Base-by-base conservation (phyloP, 768 basidiomycete species). In the Lactarius hatsudake region DNA sequence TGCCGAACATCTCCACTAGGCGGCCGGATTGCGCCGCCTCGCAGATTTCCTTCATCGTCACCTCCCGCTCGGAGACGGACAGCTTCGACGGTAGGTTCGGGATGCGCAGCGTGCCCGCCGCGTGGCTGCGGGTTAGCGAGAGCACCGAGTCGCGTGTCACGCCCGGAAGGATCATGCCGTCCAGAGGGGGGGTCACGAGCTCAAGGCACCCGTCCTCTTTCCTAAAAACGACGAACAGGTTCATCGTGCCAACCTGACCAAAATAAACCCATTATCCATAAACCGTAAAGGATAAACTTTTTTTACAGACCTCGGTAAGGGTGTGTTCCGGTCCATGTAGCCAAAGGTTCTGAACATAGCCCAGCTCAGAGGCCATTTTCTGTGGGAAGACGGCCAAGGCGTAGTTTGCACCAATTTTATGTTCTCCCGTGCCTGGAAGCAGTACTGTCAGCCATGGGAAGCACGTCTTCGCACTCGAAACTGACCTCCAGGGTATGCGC, bases 291-390 rank as follows among this genome's bases (percentile, higher is more conserved):
- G n/a, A n/a, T n/a, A n/a, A n/a, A n/a, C n/a, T n/a, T n/a, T 40
- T 40, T 40, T 40, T 12, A 77, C n/a, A 20, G 81, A 78, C 79
- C 77, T 87, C 86, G 0, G 86, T 86, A 43, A 87, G 76, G 70
- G 82, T 74, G 62, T 82, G 83, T 20, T 87, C 78, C 1, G 88
- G 81, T 2, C 89, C 91, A 34, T 87, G 80, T 17, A 94, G 72
- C 92, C 93, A 94, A 5, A 95, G 77, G 67, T 91, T 86, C 76
- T 93, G 91, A 54, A 86, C 83, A 73, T 93, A 93, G 0, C 91
- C 91, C 65, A 84, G 75, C 57, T 83, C 80, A 4, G 83, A 83
- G 0, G 91, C 93, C 36, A 81, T 74, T n/a, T 81, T 79, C 72
- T 90, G 90, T 0, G 91, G 87, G 2, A 84, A 71, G 74, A 90